Conservation (phyloP, 1,139 yeast genomes). For the Suhomyces maxii region DNA sequence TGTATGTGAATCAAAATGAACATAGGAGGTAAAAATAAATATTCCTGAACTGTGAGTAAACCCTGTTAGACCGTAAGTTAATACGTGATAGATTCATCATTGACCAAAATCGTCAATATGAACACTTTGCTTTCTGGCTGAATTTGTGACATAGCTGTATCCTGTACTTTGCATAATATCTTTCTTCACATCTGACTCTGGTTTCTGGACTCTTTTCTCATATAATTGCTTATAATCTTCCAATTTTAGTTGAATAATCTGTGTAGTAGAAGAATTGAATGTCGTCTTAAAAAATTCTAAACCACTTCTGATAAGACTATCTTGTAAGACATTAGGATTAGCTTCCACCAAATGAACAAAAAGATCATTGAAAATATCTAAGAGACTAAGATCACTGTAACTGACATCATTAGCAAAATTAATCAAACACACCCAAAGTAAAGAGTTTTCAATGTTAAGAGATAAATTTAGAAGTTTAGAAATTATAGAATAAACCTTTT, state of each 20-base stretch:
- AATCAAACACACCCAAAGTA: conserved; percentile 30
- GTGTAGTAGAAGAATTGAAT: conserved; percentile 11
- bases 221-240: conserved; percentile 1
- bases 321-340: conserved; percentile 13
- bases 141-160: conserved; percentile 10
- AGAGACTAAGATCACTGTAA: conserved; percentile 26
- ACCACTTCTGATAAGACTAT: conserved; percentile 27
- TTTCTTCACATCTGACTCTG: background rate
- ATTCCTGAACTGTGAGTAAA: too few species aligned
- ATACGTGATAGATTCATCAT: background rate
- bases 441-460: conserved; percentile 10
- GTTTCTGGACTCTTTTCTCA: background rate
- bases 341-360: conserved; percentile 19
- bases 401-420: conserved; percentile 34
- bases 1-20: too few species aligned
- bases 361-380: conserved; percentile 21
- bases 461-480: conserved; percentile 4
- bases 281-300: conserved; percentile 26
- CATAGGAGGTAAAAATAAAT: too few species aligned
- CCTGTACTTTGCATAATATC: background rate
- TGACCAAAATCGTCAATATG: conserved; percentile 31
- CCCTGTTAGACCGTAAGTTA: too few species aligned
- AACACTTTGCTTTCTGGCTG: conserved; percentile 31
- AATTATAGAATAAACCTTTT: conserved; percentile 10
- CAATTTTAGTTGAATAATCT: background rate